Evolutionary conservation across 2,329 filamentous ascomycete genomes (phyloP).

Genomic region (Fusarium mundagurra): DNA sequence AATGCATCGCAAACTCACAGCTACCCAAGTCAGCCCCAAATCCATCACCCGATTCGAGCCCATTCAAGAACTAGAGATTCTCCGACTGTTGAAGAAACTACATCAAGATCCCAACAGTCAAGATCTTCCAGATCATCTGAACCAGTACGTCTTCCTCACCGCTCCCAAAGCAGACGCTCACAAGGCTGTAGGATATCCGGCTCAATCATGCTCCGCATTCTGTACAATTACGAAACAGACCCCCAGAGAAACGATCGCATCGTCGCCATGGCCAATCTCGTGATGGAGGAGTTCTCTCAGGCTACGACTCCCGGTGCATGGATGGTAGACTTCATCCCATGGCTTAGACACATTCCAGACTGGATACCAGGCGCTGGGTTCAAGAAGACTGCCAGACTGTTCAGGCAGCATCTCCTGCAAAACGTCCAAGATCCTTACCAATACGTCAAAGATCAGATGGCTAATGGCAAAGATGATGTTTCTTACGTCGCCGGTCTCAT

Average conservation of each 20-base stretch:
- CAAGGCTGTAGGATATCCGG: background rate
- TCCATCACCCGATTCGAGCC: conserved; percentile 7
- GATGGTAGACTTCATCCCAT: conserved; percentile 4
- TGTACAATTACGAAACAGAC: conserved; percentile 13
- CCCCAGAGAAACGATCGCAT: background rate
- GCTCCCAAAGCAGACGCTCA: background rate
- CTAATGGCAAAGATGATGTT: background rate
- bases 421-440: conserved; percentile 1
- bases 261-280: background rate
- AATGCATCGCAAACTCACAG: conserved; percentile 17
- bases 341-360: background rate
- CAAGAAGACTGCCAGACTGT: conserved; percentile 1
- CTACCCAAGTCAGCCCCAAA: conserved; percentile 12
- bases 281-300: conserved; percentile 20
- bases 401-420: background rate
- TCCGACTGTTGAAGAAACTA: background rate
- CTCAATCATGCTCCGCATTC: conserved; percentile 15
- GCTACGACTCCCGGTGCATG: conserved; percentile 11
- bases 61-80: background rate
- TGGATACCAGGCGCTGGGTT: conserved; percentile 10
- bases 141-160: background rate
- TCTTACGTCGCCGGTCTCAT: conserved; percentile 15
- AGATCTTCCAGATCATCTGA: background rate
- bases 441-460: background rate
- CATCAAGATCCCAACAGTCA: background rate